phyloP scores from a whole-genome alignment of 805 yeast species.

The Komagataella populi region DNA sequence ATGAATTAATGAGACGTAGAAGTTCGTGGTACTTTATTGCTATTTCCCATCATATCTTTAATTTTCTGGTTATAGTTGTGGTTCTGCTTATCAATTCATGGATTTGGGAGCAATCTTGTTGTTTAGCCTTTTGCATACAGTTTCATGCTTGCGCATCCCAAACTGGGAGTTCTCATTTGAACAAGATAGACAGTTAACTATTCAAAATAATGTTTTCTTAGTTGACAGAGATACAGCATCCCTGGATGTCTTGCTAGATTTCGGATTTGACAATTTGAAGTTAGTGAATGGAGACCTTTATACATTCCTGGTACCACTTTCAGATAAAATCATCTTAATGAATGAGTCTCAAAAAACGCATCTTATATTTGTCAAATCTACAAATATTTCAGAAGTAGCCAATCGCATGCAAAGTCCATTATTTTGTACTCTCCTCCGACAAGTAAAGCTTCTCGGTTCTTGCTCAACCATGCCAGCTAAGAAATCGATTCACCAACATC shows the following conservation, averaged over 20 bases:
- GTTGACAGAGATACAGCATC: neutral
- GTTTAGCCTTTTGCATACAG: neutral
- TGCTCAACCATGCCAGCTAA: neutral
- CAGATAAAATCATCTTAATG: neutral
- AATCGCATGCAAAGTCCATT: neutral
- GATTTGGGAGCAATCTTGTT: neutral
- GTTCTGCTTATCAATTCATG: neutral
- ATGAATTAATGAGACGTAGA: neutral
- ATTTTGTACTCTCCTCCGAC: neutral
- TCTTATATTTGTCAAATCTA: no score
- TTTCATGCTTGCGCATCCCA: neutral
- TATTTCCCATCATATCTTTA: neutral
- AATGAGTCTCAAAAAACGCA: neutral
- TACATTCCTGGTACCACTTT: neutral
- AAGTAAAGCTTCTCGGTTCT: neutral
- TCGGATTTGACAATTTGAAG: neutral
- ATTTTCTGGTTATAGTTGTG: neutral
- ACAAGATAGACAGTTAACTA: neutral
- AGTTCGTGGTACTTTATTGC: neutral
- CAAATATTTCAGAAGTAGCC: neutral
- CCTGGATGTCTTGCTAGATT: neutral
- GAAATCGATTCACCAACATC: neutral
- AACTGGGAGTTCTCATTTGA: neutral
- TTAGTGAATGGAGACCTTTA: neutral
- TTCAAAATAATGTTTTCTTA: neutral